These are phyloP conservation scores for Oropetium thomaeum DNA, from an alignment of 176 grass and related monocot species.

Conservation along the genomic window DNA sequence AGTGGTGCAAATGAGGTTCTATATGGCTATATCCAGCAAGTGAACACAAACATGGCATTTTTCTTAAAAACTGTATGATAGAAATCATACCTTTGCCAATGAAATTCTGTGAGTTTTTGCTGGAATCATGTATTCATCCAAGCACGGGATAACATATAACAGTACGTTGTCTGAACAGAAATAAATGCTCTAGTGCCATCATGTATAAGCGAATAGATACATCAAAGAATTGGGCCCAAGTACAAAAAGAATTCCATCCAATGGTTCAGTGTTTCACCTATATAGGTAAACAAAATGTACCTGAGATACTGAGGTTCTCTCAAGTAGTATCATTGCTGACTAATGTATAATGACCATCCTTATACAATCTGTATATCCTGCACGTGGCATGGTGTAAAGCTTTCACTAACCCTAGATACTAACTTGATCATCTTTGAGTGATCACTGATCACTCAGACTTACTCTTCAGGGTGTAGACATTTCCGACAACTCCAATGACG, in stretches of 20 bases:
- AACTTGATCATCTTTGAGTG: constrained; percentile 5
- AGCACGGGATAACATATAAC: neutral
- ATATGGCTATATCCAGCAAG: neutral
- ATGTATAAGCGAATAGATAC: constrained; percentile 5
- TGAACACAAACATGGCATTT: neutral
- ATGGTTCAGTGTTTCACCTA: neutral
- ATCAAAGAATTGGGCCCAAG: constrained; percentile 25
- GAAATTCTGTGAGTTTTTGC: neutral
- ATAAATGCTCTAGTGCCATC: neutral
- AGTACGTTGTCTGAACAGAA: neutral
- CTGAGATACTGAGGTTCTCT: constrained; percentile 32
- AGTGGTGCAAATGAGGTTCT: neutral
- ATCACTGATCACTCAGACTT: constrained; percentile 61
- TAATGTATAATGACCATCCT: constrained; percentile 26
- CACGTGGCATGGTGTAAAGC: neutral
- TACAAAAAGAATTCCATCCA: constrained; percentile 27
- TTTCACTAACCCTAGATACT: constrained; percentile 21
- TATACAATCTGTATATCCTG: constrained; percentile 14
- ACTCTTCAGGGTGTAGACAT: constrained; percentile 77
- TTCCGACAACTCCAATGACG: constrained; percentile 66
- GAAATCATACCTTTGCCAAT: neutral
- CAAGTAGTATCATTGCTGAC: constrained; percentile 6
- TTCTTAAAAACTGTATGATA: neutral
- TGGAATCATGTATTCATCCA: neutral
- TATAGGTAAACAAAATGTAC: constrained; percentile 24